Evolutionary conservation across 768 basidiomycete species (phyloP), one percentile per base, ranked within the genome.

Genomic region (Calocybe gangraenosa): DNA sequence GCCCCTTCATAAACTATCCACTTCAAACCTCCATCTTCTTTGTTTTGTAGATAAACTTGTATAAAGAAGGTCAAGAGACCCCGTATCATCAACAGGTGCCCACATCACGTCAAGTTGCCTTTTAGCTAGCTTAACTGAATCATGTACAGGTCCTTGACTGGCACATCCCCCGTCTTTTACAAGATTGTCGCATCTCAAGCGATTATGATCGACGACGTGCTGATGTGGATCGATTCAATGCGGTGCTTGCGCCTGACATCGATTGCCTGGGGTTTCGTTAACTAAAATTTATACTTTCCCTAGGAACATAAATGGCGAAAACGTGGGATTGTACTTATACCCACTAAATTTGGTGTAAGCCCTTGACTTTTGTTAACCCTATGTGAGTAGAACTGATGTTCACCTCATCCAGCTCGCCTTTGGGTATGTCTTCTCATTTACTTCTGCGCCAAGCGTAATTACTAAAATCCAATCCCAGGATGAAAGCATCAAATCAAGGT

Each of bases 61-160:
- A 52, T 18, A 52, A 52, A 23, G 51, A 52, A 44, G 51, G 51
- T 15, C 47, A 52, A 43, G 51, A 52, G 47, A 52, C 51, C 6
- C 51, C 47, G 11, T 52, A 52, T 18, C 51, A 46, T 18, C 51
- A 52, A 30, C 37, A 32, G 40, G 51, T 52, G 14, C 41, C 20
- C 22, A 28, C 5, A 28, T 6, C 28, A 22, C 21, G 2, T 14
- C 28, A 15, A 14, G 8, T 5, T 11, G 10, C 18, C 11, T 23
- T 25, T 9, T 11, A n/a, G 19, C 18, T 23, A 5, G 31, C 32
- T 3, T 14, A 22, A 30, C 13, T 4, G n/a, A 13, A 6, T 20
- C 15, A 18, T n/a, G 3, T 30, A 28, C 23, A 52, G 51, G 48
- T 52, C 23, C 47, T 49, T n/a, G 51, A 52, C n/a, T 52, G 51